Percentiles rank a stretch among this genome's conserved stretches.
phyloP scores from a whole-genome alignment of 305 asterid genomes.

The Fraxinus sp. region DNA sequence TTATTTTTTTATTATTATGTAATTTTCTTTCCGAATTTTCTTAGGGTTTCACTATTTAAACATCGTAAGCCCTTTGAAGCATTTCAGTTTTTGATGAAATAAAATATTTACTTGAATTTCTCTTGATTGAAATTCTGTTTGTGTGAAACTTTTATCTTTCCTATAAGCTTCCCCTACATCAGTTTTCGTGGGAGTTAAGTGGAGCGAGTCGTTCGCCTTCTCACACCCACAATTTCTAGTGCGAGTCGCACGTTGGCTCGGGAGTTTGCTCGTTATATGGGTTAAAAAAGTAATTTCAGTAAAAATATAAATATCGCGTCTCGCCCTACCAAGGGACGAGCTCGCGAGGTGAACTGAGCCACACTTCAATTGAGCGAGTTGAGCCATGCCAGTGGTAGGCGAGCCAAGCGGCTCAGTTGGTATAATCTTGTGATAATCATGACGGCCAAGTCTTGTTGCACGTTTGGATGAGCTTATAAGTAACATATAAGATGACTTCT shows the following conservation, averaged over 20 bases:
- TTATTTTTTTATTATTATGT: too few species aligned
- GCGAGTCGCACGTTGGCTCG: background rate
- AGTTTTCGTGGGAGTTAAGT: background rate
- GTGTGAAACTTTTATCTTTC: too few species aligned
- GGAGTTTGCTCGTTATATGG: background rate
- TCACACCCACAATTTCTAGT: background rate
- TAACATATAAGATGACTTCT: background rate
- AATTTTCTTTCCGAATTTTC: too few species aligned
- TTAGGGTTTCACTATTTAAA: too few species aligned
- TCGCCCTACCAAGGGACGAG: background rate
- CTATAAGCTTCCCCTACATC: too few species aligned
- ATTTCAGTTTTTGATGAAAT: too few species aligned
- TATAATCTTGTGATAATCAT: background rate
- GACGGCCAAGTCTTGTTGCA: background rate
- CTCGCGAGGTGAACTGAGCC: background rate
- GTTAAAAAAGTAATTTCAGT: background rate
- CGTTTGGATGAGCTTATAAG: background rate
- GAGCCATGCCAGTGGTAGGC: background rate
- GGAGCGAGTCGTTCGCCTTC: background rate
- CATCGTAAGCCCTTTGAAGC: too few species aligned
- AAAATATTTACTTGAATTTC: too few species aligned
- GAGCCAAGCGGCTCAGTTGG: background rate
- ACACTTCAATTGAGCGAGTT: background rate
- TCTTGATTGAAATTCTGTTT: too few species aligned
- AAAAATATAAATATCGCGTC: background rate